These are phyloP conservation scores for Penicillium flavigenum DNA, from an alignment of 495 filamentous ascomycete species.

Conservation along the genomic window DNA sequence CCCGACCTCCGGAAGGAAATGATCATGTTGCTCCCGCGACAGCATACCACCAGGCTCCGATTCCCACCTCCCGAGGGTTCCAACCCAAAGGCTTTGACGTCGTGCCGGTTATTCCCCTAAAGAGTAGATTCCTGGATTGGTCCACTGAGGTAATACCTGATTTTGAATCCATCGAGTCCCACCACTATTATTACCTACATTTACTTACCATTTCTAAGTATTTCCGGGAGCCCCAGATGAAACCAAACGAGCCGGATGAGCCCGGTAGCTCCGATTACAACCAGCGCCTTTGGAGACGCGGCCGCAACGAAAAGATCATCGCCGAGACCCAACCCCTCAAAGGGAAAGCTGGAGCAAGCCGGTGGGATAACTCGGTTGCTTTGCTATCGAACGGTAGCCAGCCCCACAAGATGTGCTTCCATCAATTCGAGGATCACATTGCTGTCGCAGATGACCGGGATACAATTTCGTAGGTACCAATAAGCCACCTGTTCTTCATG, in stretches of 20 bases:
- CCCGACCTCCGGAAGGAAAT: conserved; percentile 72
- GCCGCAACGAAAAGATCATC: conserved; percentile 90
- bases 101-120: conserved; percentile 65
- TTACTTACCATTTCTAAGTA: conserved; percentile 57
- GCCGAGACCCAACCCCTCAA: conserved; percentile 91
- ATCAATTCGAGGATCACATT: conserved; percentile 96
- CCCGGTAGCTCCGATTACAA: conserved; percentile 98
- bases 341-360: conserved; percentile 73
- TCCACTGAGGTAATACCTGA: conserved; percentile 69
- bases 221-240: conserved; percentile 99
- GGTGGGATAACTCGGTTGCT: conserved; percentile 74
- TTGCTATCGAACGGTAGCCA: conserved; percentile 85
- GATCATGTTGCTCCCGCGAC: conserved; percentile 66
- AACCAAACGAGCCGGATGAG: conserved; percentile 90
- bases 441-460: conserved; percentile 93
- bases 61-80: conserved; percentile 74
- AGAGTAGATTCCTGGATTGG: conserved; percentile 87
- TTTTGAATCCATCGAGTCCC: conserved; percentile 13
- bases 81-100: conserved; percentile 55
- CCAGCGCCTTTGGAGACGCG: conserved; percentile 85
- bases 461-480: conserved; percentile 61
- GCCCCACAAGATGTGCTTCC: conserved; percentile 88
- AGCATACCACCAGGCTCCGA: conserved; percentile 71
- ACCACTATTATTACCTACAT: conserved; percentile 15
- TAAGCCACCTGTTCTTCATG: background rate